A percentile compares a stretch with the other conserved stretches of the same genome.
Evolutionary conservation across 1,284 basidiomycete species (phyloP).

Genomic region (Puccinia horiana): DNA sequence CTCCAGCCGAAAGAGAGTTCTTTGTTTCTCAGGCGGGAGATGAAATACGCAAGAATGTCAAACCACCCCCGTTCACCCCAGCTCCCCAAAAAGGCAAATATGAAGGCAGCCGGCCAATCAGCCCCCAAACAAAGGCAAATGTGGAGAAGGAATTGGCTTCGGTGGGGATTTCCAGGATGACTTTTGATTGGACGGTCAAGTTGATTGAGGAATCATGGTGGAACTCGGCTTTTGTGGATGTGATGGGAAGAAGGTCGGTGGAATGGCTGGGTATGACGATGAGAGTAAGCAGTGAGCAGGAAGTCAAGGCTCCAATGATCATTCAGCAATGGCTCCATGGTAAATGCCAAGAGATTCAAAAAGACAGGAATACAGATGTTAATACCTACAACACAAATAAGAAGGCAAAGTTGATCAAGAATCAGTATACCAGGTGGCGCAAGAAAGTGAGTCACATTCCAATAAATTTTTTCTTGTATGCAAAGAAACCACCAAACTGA

Average conservation of each 20-base stretch:
- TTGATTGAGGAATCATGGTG: not conserved
- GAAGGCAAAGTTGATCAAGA: not conserved
- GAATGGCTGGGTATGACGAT: not conserved
- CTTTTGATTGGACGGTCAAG: not conserved
- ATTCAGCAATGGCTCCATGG: not conserved
- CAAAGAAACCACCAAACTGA: not conserved
- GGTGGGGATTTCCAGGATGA: not conserved
- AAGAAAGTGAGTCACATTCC: constrained; percentile 1
- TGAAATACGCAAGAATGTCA: not conserved
- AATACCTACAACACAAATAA: not conserved
- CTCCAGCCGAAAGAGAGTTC: not conserved
- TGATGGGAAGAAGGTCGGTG: constrained; percentile 8
- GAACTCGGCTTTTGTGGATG: not conserved
- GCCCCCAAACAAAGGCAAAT: not conserved
- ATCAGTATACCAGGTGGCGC: not conserved
- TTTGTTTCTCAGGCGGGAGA: not conserved
- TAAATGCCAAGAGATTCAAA: not conserved
- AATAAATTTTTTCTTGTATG: not conserved
- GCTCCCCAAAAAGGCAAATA: not conserved
- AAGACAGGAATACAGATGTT: not conserved
- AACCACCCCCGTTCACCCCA: not conserved
- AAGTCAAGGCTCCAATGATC: not conserved
- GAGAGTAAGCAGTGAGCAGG: not conserved
- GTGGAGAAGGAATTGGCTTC: not conserved
- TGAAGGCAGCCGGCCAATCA: not conserved